Base-by-base conservation (phyloP, 306 rosid genomes). In the Ochetophila trinervis region DNA sequence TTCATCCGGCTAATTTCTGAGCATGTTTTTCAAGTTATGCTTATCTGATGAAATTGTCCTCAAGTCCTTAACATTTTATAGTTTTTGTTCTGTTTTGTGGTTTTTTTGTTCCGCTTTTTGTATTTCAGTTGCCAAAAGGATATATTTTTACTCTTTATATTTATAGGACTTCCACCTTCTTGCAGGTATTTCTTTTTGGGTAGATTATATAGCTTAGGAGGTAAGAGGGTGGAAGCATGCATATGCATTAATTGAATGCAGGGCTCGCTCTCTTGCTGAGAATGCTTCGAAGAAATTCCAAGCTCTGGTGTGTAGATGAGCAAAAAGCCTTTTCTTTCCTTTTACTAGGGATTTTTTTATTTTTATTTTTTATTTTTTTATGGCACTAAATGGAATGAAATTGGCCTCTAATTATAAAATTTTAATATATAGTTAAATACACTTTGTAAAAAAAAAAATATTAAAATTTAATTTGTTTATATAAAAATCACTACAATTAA, bases 171-270 rank as follows among this genome's bases (percentile, higher is more conserved):
- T 50, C 63, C 21, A 64, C 32, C n/a, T 51, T 40, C 59, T 80
- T 30, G 57, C 82, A 87, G 97, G 91, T 93, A 96, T 81, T 93
- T 93, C 79, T 93, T 87, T 80, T 83, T 93, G 58, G 96, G 91
- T 40, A 85, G 78, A 84, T 90, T 97, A 62, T 93, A 93, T 74
- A 80, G 97, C 78, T 65, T 81, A 82, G 97, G 97, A 76, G 90
- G 87, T 69, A 86, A 81, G 88, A 90, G 99, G 80, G 84, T 76
- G 40, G 99, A 93, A 81, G 99, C 97, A 17, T 87, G 99, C 97
- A 17, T 87, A 93, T 83, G 90, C 82, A 64, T 78, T 93, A 67
- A n/a, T n/a, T n/a, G 90, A 75, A 55, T 68, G 82, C 63, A 96
- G 72, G 68, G 96, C 96, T 71, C 90, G 80, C 30, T 67, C 76